Percentiles rank a stretch among this genome's conserved stretches.
Conservation (phyloP, 768 basidiomycete species). For the Hericium coralloides region DNA sequence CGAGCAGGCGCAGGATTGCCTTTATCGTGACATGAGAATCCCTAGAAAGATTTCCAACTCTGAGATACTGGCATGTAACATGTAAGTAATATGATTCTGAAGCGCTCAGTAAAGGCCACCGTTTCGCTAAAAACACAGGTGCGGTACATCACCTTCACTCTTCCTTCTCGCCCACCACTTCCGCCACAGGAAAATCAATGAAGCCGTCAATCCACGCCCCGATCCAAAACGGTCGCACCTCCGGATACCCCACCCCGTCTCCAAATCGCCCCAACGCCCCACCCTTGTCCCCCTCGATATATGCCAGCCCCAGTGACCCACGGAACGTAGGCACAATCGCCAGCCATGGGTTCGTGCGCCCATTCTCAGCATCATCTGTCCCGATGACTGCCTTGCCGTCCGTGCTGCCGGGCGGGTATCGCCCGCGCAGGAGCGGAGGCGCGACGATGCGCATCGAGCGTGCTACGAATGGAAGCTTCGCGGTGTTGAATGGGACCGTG, state of each 20-base stretch:
- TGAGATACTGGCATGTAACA: too few species aligned
- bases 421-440: neutral
- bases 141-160: neutral
- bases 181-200: neutral
- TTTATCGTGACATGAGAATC: too few species aligned
- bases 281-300: neutral
- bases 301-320: neutral
- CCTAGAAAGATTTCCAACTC: too few species aligned
- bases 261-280: constrained; percentile 1
- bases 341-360: constrained; percentile 6
- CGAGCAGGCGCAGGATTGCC: too few species aligned
- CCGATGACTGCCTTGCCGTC: neutral
- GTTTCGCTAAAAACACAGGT: too few species aligned
- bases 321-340: constrained; percentile 5
- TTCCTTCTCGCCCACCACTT: neutral
- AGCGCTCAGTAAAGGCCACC: too few species aligned
- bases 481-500: too few species aligned
- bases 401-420: neutral
- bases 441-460: neutral
- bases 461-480: neutral
- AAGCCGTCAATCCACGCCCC: constrained; percentile 6
- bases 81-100: too few species aligned
- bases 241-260: constrained; percentile 6
- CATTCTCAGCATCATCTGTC: neutral
- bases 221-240: constrained; percentile 1